Conservation (phyloP, 1,284 basidiomycete genomes). For the Xerocomus nothofagi region DNA sequence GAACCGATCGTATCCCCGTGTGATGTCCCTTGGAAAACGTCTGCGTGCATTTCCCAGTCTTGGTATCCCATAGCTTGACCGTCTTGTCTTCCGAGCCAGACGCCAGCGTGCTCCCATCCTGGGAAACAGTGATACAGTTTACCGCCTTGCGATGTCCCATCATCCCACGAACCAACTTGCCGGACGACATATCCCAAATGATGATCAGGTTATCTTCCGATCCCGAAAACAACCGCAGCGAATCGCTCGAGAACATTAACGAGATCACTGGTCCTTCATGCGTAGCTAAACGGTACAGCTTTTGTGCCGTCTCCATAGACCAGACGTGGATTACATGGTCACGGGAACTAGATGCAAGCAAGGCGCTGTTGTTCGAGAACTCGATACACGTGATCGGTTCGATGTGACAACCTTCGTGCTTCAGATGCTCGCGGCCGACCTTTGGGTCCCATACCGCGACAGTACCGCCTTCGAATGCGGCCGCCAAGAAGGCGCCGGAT, state of each 20-base stretch:
- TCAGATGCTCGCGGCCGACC: constrained; percentile 25
- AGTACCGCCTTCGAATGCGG: constrained; percentile 18
- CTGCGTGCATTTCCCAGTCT: constrained; percentile 14
- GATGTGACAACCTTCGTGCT: constrained; percentile 16
- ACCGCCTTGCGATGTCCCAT: constrained; percentile 22
- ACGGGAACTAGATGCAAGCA: constrained; percentile 26
- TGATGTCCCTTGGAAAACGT: constrained; percentile 20
- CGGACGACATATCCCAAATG: constrained; percentile 20
- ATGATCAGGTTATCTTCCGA: constrained; percentile 25
- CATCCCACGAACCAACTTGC: constrained; percentile 19
- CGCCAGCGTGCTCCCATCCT: constrained; percentile 10
- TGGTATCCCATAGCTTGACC: constrained; percentile 23
- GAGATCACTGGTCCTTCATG: constrained; percentile 24
- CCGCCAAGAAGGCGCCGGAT: constrained; percentile 22
- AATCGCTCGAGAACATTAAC: constrained; percentile 17
- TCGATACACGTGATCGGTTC: constrained; percentile 19
- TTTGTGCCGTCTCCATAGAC: constrained; percentile 14
- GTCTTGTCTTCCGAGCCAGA: constrained; percentile 27
- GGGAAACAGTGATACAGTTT: constrained; percentile 22
- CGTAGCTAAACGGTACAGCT: constrained; percentile 7
- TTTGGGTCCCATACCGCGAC: constrained; percentile 28
- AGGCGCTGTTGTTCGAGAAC: constrained; percentile 22
- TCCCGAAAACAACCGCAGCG: constrained; percentile 18
- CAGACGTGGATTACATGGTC: constrained; percentile 25
- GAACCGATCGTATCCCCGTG: constrained; percentile 15